A percentile compares a stretch with the other conserved stretches of the same genome.
These are phyloP conservation scores for Kokia cookei DNA, from an alignment of 441 rosid genomes.

Conservation along the genomic window DNA sequence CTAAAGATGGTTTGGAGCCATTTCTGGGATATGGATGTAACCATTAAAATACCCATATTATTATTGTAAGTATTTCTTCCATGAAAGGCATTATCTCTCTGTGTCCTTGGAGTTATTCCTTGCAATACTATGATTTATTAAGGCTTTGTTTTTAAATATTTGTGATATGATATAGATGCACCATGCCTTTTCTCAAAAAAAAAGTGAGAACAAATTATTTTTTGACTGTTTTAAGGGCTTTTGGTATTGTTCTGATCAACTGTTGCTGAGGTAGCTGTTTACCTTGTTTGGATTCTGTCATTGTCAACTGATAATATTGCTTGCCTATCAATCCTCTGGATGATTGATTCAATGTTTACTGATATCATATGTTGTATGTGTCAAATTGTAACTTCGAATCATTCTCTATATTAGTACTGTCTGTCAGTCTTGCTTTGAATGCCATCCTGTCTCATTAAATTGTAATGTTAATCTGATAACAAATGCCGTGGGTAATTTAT, in stretches of 20 bases:
- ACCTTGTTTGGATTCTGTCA: slow-evolving; percentile 1
- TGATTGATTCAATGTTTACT: not conserved
- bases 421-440: not conserved
- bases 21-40: slow-evolving; percentile 63
- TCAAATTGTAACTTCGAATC: not conserved
- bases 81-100: not conserved
- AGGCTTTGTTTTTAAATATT: not conserved
- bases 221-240: not conserved
- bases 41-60: slow-evolving; percentile 65
- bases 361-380: not conserved
- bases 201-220: not conserved
- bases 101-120: not conserved
- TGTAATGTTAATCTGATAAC: not conserved
- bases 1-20: slow-evolving; percentile 38
- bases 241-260: not conserved
- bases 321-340: not conserved
- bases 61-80: slow-evolving; percentile 71
- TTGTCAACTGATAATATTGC: not conserved
- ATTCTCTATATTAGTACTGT: not conserved
- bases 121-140: not conserved
- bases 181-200: not conserved
- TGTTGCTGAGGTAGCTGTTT: not conserved
- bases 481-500: not conserved
- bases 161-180: not conserved
- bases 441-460: not conserved